Conservation (phyloP, 2,329 filamentous ascomycete genomes). For the Talaromyces sp. region DNA sequence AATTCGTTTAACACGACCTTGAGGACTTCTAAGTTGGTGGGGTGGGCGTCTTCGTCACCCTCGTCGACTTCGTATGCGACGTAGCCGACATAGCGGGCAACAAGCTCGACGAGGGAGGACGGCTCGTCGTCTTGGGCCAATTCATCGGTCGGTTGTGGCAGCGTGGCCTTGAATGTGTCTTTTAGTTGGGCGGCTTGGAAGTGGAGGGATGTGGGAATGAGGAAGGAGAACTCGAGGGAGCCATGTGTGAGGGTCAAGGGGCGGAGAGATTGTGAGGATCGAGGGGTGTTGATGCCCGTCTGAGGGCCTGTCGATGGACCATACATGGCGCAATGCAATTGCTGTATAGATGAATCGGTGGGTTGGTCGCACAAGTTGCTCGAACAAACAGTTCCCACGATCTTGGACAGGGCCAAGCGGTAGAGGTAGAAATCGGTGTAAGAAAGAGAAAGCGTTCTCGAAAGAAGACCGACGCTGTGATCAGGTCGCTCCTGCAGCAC, state of each 20-base stretch:
- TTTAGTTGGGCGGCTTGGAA: conserved; percentile 94
- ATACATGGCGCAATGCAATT: conserved; percentile 59
- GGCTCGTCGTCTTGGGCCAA: conserved; percentile 97
- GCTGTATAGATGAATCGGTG: not conserved
- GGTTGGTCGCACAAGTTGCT: not conserved
- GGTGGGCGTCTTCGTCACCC: conserved; percentile 82
- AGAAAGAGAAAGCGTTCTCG: not conserved
- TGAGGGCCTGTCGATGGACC: conserved; percentile 75
- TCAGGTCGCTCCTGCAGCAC: conserved; percentile 6
- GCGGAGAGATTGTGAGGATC: conserved; percentile 86
- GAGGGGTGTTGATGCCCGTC: conserved; percentile 94
- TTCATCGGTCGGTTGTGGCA: conserved; percentile 92
- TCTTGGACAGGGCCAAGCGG: not conserved
- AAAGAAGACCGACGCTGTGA: not conserved
- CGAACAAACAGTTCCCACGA: not conserved
- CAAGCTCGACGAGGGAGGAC: conserved; percentile 88
- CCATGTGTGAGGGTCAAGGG: conserved; percentile 89
- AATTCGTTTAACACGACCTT: conserved; percentile 94
- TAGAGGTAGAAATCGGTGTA: not conserved
- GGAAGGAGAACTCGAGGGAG: conserved; percentile 91
- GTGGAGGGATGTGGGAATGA: conserved; percentile 91
- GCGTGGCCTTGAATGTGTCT: conserved; percentile 77
- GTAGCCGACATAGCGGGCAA: conserved; percentile 89
- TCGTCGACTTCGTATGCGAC: conserved; percentile 85
- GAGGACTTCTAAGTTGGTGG: conserved; percentile 86